Percentiles rank a stretch among this genome's conserved stretches.
phyloP scores from a whole-genome alignment of 2,329 filamentous ascomycete genomes.

The Blumeria hordei region DNA sequence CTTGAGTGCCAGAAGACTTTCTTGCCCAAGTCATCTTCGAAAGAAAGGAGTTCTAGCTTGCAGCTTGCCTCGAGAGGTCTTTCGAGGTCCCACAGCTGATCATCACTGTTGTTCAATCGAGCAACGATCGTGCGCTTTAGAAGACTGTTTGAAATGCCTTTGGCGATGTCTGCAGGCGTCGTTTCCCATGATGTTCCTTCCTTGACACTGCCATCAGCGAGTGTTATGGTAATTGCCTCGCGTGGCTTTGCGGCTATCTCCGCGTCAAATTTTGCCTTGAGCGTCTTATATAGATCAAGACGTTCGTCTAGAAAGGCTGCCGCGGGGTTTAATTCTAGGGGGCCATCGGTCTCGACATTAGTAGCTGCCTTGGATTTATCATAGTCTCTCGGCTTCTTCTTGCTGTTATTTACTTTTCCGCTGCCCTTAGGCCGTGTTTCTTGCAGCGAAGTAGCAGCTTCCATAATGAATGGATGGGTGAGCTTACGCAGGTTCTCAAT shows the following conservation, averaged over 20 bases:
- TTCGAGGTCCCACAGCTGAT: conserved; percentile 75
- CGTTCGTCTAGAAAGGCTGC: conserved; percentile 66
- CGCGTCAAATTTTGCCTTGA: conserved; percentile 64
- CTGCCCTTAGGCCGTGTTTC: no score
- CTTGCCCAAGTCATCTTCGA: conserved; percentile 49
- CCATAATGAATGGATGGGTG: no score
- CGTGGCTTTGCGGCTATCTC: conserved; percentile 48
- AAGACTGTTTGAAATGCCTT: conserved; percentile 61
- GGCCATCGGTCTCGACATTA: neutral
- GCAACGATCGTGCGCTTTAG: conserved; percentile 74
- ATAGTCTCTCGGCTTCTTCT: conserved; percentile 11
- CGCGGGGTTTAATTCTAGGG: conserved; percentile 23
- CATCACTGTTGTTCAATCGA: conserved; percentile 45
- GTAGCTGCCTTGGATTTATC: conserved; percentile 19
- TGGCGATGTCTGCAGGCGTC: conserved; percentile 56
- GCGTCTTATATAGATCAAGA: conserved; percentile 65
- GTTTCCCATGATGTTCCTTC: conserved; percentile 75
- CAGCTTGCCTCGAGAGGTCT: conserved; percentile 73
- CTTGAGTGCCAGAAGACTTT: conserved; percentile 97
- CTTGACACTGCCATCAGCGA: conserved; percentile 46
- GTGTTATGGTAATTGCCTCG: conserved; percentile 48
- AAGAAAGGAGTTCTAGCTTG: conserved; percentile 63
- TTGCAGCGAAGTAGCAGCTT: no score
- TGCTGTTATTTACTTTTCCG: neutral
- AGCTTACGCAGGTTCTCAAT: no score